These are phyloP conservation scores for Phytophthora sp. DNA, from an alignment of 352 stramenopile species.

Conservation along the genomic window DNA sequence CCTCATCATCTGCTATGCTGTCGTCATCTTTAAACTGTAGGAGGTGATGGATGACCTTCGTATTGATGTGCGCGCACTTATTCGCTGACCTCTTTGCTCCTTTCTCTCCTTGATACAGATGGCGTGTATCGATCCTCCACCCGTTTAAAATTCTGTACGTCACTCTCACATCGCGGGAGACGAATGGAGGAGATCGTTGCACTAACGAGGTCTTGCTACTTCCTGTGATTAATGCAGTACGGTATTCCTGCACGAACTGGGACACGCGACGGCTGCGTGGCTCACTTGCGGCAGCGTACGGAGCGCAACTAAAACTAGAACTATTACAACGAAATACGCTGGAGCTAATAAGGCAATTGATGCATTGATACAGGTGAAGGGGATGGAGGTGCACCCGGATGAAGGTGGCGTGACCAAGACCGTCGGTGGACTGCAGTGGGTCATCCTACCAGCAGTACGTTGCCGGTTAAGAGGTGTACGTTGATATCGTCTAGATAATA, in stretches of 20 bases:
- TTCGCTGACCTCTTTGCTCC: constrained; percentile 5
- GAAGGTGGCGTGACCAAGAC: constrained; percentile 90
- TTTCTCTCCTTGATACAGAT: constrained; percentile 50
- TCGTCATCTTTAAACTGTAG: constrained; percentile 90
- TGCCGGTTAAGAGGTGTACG: background rate
- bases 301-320: background rate
- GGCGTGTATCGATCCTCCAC: constrained; percentile 84
- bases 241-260: constrained; percentile 88
- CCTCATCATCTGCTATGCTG: constrained; percentile 85
- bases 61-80: too few relatives aligned
- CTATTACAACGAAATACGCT: background rate
- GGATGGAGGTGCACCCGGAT: constrained; percentile 90
- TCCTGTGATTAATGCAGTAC: constrained; percentile 49
- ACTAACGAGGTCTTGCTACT: background rate
- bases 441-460: constrained; percentile 78
- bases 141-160: constrained; percentile 91
- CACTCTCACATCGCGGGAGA: background rate
- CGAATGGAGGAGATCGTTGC: background rate
- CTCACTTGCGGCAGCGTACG: constrained; percentile 83
- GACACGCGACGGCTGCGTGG: constrained; percentile 83
- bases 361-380: constrained; percentile 61
- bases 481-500: background rate
- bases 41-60: background rate
- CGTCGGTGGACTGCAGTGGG: constrained; percentile 67
- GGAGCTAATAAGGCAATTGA: background rate